phyloP scores from a whole-genome alignment of 2,329 filamentous ascomycete genomes.

The Calonectria hawksworthii region DNA sequence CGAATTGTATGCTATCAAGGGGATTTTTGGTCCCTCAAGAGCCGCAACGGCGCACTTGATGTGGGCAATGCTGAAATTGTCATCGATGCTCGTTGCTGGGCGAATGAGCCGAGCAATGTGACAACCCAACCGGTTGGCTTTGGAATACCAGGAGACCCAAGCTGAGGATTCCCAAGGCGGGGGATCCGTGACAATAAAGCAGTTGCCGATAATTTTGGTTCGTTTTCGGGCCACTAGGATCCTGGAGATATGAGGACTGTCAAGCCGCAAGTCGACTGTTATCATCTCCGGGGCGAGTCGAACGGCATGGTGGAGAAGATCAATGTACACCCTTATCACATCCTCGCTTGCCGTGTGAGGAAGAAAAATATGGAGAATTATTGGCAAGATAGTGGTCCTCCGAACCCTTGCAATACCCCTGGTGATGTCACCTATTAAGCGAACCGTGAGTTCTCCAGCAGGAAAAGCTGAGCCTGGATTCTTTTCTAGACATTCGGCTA shows the following conservation, averaged over 20 bases:
- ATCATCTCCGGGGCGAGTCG: constrained; percentile 74
- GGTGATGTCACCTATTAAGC: constrained; percentile 66
- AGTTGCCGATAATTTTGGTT: constrained; percentile 74
- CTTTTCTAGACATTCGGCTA: constrained; percentile 30
- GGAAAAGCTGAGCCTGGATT: constrained; percentile 30
- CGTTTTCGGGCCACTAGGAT: constrained; percentile 66
- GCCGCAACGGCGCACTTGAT: constrained; percentile 65
- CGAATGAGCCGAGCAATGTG: constrained; percentile 74
- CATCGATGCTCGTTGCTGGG: constrained; percentile 67
- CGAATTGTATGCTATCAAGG: constrained; percentile 75
- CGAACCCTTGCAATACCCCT: constrained; percentile 72
- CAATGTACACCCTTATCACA: constrained; percentile 60
- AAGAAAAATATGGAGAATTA: constrained; percentile 66
- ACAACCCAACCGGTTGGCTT: constrained; percentile 70
- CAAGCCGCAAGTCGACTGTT: constrained; percentile 72
- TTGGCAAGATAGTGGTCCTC: constrained; percentile 72
- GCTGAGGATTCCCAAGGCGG: constrained; percentile 69
- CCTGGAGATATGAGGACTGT: constrained; percentile 63
- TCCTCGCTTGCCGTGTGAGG: constrained; percentile 43
- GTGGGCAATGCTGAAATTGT: constrained; percentile 72
- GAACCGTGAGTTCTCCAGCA: constrained; percentile 37
- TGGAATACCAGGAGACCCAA: constrained; percentile 70
- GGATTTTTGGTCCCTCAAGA: constrained; percentile 58
- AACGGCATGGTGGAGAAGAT: constrained; percentile 71
- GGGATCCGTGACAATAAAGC: constrained; percentile 56